Conservation (phyloP, 2,329 filamentous ascomycete species). For the Chaetomiaceae sp. region DNA sequence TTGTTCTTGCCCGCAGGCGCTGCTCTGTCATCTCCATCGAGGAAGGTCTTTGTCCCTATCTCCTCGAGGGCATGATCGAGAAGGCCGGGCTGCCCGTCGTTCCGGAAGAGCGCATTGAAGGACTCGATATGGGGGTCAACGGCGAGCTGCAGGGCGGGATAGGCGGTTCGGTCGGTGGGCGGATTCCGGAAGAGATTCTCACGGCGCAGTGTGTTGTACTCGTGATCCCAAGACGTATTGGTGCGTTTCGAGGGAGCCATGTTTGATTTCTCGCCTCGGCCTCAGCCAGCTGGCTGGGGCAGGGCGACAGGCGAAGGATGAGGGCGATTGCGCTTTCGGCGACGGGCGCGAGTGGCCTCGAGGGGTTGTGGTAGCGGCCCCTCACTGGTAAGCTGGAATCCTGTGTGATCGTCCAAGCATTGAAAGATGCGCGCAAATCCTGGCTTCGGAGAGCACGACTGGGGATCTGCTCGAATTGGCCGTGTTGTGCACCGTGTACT, state of each 20-base stretch:
- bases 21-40: constrained; percentile 70
- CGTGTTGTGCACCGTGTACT: no score
- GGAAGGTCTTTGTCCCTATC: constrained; percentile 81
- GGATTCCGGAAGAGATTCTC: constrained; percentile 86
- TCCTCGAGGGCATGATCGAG: constrained; percentile 73
- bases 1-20: constrained; percentile 60
- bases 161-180: constrained; percentile 79
- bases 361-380: background rate
- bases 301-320: no score
- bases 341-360: no score
- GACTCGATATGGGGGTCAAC: constrained; percentile 90
- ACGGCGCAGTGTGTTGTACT: constrained; percentile 78
- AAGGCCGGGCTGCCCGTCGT: constrained; percentile 52
- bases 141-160: constrained; percentile 78
- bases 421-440: background rate
- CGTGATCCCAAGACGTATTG: constrained; percentile 68
- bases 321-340: no score
- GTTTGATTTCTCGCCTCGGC: constrained; percentile 6
- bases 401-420: constrained; percentile 2
- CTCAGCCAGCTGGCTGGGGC: no score
- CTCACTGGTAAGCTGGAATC: background rate
- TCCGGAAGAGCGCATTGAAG: constrained; percentile 83
- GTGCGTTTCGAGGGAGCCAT: constrained; percentile 42
- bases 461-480: no score
- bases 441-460: background rate